Evolutionary conservation across 129 eudicot genomes (phyloP).

Genomic region (carrot (Daucus carota)): DH1_v3.0 NC_030385.2:31368501-31369000

Average conservation of each 20-base stretch:
- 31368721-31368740: background rate
- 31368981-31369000: slow-evolving; percentile 22
- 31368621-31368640: no score
- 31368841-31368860: background rate
- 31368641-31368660: no score
- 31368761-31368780: background rate
- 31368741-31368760: slow-evolving; percentile 1
- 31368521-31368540: no score
- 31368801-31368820: background rate
- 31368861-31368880: background rate
- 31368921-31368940: slow-evolving; percentile 2
- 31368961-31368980: slow-evolving; percentile 9
- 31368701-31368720: background rate
- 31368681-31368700: background rate
- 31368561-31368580: no score
- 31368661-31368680: background rate
- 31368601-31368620: no score
- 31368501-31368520: no score
- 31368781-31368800: background rate
- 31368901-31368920: slow-evolving; percentile 8
- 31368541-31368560: no score
- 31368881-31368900: background rate
- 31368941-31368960: slow-evolving; percentile 7
- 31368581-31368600: no score
- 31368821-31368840: background rate